A percentile compares a stretch with the other conserved stretches of the same genome.
Evolutionary conservation across 2,329 filamentous ascomycete genomes (phyloP).

Genomic region (Lasiodiplodia hormozganensis): DNA sequence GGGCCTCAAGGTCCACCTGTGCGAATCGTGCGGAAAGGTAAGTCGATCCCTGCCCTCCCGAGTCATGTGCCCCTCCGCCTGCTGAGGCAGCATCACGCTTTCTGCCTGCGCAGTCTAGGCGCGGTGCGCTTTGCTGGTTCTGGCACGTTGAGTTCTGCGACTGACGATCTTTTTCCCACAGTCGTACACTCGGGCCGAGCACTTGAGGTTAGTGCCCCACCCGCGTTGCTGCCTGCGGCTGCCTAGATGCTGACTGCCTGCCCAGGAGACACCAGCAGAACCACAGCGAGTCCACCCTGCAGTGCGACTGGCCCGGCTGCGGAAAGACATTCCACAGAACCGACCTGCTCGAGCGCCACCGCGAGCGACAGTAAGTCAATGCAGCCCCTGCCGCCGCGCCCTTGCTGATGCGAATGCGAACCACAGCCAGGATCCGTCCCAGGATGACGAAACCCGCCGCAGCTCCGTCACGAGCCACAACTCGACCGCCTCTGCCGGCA

Average conservation of each 20-base stretch:
- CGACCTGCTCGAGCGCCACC: constrained; percentile 54
- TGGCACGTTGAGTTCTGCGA: neutral
- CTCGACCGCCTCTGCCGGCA: constrained; percentile 28
- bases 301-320: constrained; percentile 51
- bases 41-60: constrained; percentile 33
- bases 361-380: constrained; percentile 52
- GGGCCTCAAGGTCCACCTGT: constrained; percentile 54
- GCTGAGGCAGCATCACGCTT: constrained; percentile 11
- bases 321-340: constrained; percentile 52
- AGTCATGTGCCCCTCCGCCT: constrained; percentile 9
- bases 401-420: constrained; percentile 23
- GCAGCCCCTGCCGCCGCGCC: neutral
- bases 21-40: constrained; percentile 55
- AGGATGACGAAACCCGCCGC: constrained; percentile 30
- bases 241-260: constrained; percentile 16
- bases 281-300: constrained; percentile 50
- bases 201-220: constrained; percentile 47
- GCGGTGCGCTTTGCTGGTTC: neutral
- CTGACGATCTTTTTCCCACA: constrained; percentile 33
- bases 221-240: neutral
- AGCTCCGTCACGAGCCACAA: constrained; percentile 38
- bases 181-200: constrained; percentile 57
- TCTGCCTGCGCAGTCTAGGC: neutral
- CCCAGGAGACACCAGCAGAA: constrained; percentile 56
- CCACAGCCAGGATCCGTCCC: constrained; percentile 27